These are phyloP conservation scores for Babesia sp. DNA, from an alignment of 169 alveolate genomes.

Conservation along the genomic window DNA sequence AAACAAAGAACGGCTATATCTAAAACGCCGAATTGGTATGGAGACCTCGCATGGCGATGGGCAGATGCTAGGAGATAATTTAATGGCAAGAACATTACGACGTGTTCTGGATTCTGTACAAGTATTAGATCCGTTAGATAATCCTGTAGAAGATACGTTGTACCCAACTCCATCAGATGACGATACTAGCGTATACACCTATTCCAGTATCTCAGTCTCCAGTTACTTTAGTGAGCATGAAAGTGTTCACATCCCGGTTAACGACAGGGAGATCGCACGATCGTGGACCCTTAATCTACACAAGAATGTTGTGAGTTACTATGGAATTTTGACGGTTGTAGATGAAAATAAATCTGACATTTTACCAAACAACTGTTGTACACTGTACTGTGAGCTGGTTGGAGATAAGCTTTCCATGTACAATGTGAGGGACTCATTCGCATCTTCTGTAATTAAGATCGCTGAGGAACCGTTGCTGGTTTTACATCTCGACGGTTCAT, in stretches of 20 bases:
- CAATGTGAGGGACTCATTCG: background rate
- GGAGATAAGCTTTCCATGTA: constrained; percentile 24
- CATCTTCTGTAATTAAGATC: background rate
- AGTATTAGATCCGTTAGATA: background rate
- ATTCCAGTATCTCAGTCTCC: constrained; percentile 58
- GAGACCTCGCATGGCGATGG: background rate
- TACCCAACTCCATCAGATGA: background rate
- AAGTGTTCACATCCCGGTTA: constrained; percentile 4
- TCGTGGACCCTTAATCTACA: constrained; percentile 10
- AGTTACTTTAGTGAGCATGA: constrained; percentile 49
- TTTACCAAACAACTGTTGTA: background rate
- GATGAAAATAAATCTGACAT: constrained; percentile 38
- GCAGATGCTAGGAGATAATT: background rate
- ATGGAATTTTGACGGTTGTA: constrained; percentile 51
- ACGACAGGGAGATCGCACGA: background rate
- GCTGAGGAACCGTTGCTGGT: constrained; percentile 12
- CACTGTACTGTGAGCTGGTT: constrained; percentile 40
- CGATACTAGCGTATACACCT: constrained; percentile 53
- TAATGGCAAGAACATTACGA: constrained; percentile 12
- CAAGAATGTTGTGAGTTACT: constrained; percentile 18
- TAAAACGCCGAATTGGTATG: background rate
- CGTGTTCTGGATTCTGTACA: background rate
- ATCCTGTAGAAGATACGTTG: background rate
- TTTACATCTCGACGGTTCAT: constrained; percentile 25
- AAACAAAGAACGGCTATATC: constrained; percentile 43